These are phyloP conservation scores for Spizellomyces sp. DNA, from an alignment of 192 early-diverging fungal genomes.

Conservation along the genomic window DNA sequence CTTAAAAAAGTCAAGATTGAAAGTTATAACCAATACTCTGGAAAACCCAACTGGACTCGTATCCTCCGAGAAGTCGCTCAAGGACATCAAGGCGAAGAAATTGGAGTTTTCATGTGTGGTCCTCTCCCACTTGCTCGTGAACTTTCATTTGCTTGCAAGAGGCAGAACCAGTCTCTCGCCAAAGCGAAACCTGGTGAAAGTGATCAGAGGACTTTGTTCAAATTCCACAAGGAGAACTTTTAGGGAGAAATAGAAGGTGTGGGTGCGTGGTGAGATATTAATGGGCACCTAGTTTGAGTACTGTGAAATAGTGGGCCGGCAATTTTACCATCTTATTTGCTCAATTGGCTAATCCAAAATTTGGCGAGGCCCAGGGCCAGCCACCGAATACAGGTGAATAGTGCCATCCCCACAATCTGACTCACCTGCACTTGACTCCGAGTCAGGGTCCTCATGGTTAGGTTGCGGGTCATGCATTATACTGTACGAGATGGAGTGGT, in stretches of 20 bases:
- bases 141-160: slow-evolving; percentile 48
- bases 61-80: slow-evolving; percentile 43
- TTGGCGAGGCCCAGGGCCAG: too few relatives aligned
- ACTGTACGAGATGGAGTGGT: too few relatives aligned
- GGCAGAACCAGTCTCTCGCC: slow-evolving; percentile 1
- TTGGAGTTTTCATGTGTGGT: slow-evolving; percentile 46
- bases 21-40: slow-evolving; percentile 39
- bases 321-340: too few relatives aligned
- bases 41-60: slow-evolving; percentile 39
- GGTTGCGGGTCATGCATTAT: too few relatives aligned
- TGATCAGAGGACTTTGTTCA: slow-evolving; percentile 31
- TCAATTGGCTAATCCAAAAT: too few relatives aligned
- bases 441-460: too few relatives aligned
- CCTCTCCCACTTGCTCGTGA: slow-evolving; percentile 45
- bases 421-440: too few relatives aligned
- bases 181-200: slow-evolving; percentile 1
- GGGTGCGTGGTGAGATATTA: too few relatives aligned
- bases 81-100: slow-evolving; percentile 29
- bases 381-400: too few relatives aligned
- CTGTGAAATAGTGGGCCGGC: too few relatives aligned
- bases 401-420: too few relatives aligned
- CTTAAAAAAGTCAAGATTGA: slow-evolving; percentile 57
- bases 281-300: too few relatives aligned
- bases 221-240: slow-evolving; percentile 48
- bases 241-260: background rate